Base-by-base conservation (phyloP, 305 asterid genomes). In the Withania somnifera region DNA sequence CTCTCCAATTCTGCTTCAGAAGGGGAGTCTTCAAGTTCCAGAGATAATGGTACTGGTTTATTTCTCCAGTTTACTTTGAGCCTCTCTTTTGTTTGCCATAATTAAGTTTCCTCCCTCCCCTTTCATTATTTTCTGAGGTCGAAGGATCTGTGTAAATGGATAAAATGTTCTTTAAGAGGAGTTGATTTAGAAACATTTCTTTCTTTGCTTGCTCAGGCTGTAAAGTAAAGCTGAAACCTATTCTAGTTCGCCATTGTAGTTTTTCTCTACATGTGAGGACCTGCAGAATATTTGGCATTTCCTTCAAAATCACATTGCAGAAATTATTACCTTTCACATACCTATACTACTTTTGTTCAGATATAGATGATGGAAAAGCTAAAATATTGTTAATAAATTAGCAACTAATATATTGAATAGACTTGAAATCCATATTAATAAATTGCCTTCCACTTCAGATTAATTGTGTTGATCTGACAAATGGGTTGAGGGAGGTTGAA, bases 21-120 rank as follows among this genome's bases (percentile, higher is more conserved):
- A 86, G 83, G 57, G 85, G 53, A 76, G 77, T 79, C 81, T 82
- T 50, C 84, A 84, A 80, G 82, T 58, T 61, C 87, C 86, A 28
- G 81, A 84, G 60, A 82, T 82, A 84, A 81, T 40, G 93, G 97
- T 96, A 88, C 53, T 38, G 51, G 22, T 13, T 51, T 81, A 19
- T 75, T 75, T 50, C 45, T 28, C 11, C 15, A 0, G 14, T 28
- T 75, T 75, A 50, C 45, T 26, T 68, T 75, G 61, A 75, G 61
- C 17, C 11, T 50, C 24, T 17, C 79, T 75, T 75, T 75, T 51
- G 63, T 28, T 75, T 75, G 80, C 30, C 6, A 75, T 75, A 7
- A 5, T 15, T 50, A 50, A 13, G 45, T 75, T 75, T 51, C 63
- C 47, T 17, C 63, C 26, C 11, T 1, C 1, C 7, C 42, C 63